Percentiles rank a stretch among this genome's conserved stretches.
Conservation (phyloP, 192 early-diverging fungal genomes). For the Umbelopsis sp. region DNA sequence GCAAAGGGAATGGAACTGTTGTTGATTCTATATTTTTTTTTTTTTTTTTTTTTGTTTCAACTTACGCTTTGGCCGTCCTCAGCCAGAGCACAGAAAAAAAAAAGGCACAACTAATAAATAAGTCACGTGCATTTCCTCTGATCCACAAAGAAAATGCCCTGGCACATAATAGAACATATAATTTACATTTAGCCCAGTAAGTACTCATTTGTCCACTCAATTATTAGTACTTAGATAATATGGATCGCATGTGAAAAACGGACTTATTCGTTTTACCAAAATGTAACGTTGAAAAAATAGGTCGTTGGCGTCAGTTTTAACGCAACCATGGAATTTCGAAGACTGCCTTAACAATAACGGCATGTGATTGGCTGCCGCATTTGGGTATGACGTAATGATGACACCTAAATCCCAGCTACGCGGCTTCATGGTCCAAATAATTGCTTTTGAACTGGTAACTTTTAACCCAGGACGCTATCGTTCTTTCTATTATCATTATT, state of each 20-base stretch:
- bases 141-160: too few relatives aligned
- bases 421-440: not conserved
- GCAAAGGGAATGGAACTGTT: not conserved
- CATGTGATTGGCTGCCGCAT: not conserved
- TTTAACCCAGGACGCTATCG: not conserved
- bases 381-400: not conserved
- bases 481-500: not conserved
- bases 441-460: not conserved
- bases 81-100: conserved; percentile 5
- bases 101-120: not conserved
- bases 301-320: too few relatives aligned
- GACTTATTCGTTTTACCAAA: too few relatives aligned
- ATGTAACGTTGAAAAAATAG: too few relatives aligned
- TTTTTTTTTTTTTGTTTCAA: too few relatives aligned
- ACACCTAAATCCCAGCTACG: not conserved
- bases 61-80: not conserved
- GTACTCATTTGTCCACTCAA: too few relatives aligned
- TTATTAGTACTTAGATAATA: too few relatives aligned
- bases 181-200: too few relatives aligned
- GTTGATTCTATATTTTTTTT: not conserved
- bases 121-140: too few relatives aligned
- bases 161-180: too few relatives aligned
- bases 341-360: not conserved
- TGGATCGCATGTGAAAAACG: too few relatives aligned
- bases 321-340: too few relatives aligned